These are phyloP conservation scores for Rhinocladiella mackenziei DNA, from an alignment of 2,329 filamentous ascomycete genomes.

Conservation along the genomic window DNA sequence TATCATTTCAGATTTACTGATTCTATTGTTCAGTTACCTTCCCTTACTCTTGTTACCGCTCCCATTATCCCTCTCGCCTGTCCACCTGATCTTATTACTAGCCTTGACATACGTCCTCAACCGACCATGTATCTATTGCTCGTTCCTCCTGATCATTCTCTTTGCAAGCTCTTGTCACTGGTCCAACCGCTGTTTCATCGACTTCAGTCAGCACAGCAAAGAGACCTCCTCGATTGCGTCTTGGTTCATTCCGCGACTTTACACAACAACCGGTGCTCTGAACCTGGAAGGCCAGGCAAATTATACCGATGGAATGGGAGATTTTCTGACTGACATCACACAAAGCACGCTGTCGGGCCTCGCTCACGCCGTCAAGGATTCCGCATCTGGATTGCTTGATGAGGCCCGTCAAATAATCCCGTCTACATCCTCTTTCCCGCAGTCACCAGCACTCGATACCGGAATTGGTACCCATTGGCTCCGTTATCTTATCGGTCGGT, in stretches of 20 bases:
- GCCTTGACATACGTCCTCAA: constrained; percentile 93
- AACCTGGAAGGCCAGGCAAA: constrained; percentile 22
- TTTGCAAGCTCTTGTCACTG: constrained; percentile 89
- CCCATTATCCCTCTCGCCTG: constrained; percentile 65
- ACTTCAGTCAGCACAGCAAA: constrained; percentile 59
- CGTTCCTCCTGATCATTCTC: constrained; percentile 87
- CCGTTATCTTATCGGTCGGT: constrained; percentile 70
- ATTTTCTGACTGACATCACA: constrained; percentile 47
- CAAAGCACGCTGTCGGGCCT: constrained; percentile 68
- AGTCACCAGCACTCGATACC: constrained; percentile 52
- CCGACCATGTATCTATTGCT: constrained; percentile 96
- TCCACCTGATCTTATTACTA: constrained; percentile 85
- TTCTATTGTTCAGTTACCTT: constrained; percentile 60
- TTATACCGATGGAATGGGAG: constrained; percentile 33
- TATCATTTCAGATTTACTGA: not conserved
- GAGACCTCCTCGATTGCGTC: constrained; percentile 15
- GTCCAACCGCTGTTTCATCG: constrained; percentile 88
- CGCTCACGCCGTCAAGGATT: constrained; percentile 54
- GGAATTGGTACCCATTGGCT: constrained; percentile 82
- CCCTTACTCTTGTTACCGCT: constrained; percentile 85
- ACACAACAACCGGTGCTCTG: constrained; percentile 22
- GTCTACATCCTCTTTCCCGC: constrained; percentile 29
- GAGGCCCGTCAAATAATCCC: constrained; percentile 50
- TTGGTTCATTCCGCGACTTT: constrained; percentile 82
- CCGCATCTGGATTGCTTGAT: constrained; percentile 44